Evolutionary conservation across 2,329 filamentous ascomycete genomes (phyloP).

Genomic region (Alternaria panax): DNA sequence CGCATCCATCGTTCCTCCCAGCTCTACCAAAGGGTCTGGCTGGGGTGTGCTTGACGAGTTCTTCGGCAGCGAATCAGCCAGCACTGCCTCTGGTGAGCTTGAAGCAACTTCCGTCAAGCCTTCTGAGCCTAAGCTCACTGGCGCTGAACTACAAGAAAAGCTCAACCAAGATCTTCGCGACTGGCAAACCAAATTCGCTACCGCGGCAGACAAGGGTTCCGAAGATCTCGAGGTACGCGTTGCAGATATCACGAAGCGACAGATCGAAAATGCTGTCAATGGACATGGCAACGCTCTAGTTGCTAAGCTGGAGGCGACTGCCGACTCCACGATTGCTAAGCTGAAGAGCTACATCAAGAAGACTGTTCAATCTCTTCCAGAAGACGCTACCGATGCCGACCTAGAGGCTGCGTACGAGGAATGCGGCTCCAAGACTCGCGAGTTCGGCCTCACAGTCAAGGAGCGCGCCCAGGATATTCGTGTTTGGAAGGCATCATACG

Average conservation of each 20-base stretch:
- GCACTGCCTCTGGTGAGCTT: slow-evolving; percentile 26
- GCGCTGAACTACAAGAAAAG: slow-evolving; percentile 60
- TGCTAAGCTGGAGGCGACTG: slow-evolving; percentile 70
- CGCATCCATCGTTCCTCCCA: slow-evolving; percentile 27
- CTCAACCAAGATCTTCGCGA: slow-evolving; percentile 79
- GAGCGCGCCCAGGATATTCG: slow-evolving; percentile 78
- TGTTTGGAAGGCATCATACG: slow-evolving; percentile 76
- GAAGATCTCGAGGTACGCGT: slow-evolving; percentile 70
- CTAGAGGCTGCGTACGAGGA: slow-evolving; percentile 61
- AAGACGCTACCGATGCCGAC: slow-evolving; percentile 62
- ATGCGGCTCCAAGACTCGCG: slow-evolving; percentile 65
- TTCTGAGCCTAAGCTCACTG: slow-evolving; percentile 36
- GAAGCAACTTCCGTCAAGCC: slow-evolving; percentile 25
- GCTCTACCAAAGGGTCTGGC: slow-evolving; percentile 33
- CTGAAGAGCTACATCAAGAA: slow-evolving; percentile 73
- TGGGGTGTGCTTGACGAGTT: slow-evolving; percentile 44
- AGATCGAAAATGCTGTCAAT: slow-evolving; percentile 71
- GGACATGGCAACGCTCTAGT: slow-evolving; percentile 72
- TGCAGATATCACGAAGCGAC: slow-evolving; percentile 74
- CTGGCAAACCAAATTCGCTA: slow-evolving; percentile 89
- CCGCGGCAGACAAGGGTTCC: slow-evolving; percentile 83
- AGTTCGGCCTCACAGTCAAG: slow-evolving; percentile 76
- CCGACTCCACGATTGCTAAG: slow-evolving; percentile 67
- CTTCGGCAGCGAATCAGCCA: slow-evolving; percentile 36
- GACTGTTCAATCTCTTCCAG: slow-evolving; percentile 63